These are phyloP conservation scores for Poa annua DNA, from an alignment of 176 grass and related monocot genomes.

Conservation along the genomic window DNA sequence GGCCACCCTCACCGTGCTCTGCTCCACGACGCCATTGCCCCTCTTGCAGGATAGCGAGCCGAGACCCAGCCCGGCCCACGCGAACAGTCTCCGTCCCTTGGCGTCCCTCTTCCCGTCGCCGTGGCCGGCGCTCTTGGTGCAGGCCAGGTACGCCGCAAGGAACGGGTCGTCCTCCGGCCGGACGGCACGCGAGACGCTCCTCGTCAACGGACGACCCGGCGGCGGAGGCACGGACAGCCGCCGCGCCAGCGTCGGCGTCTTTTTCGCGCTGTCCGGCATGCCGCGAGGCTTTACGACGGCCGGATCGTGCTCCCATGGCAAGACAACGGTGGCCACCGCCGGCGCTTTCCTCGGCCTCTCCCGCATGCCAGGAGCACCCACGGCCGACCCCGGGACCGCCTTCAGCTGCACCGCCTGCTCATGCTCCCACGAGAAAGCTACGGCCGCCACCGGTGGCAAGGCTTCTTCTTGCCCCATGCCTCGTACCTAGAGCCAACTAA, in stretches of 20 bases:
- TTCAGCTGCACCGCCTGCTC: neutral
- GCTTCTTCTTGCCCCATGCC: constrained; percentile 47
- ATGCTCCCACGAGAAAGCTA: constrained; percentile 73
- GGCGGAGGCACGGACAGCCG: neutral
- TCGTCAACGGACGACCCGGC: neutral
- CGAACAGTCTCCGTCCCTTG: constrained; percentile 24
- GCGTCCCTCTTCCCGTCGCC: neutral
- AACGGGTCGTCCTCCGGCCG: constrained; percentile 75
- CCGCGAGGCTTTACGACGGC: neutral
- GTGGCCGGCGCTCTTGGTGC: constrained; percentile 55
- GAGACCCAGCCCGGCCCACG: constrained; percentile 33
- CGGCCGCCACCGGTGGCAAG: neutral
- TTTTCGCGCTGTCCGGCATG: constrained; percentile 30
- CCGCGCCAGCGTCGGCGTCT: constrained; percentile 4
- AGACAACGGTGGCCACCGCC: constrained; percentile 31
- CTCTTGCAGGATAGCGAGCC: constrained; percentile 61
- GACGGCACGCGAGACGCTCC: constrained; percentile 33
- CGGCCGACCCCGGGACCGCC: neutral
- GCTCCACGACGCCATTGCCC: constrained; percentile 43
- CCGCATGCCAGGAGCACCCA: neutral
- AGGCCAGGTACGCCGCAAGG: constrained; percentile 77
- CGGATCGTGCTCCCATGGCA: constrained; percentile 69
- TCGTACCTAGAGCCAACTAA: neutral
- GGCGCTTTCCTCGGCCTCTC: constrained; percentile 36
- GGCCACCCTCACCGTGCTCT: constrained; percentile 49